These are phyloP conservation scores for Alternaria sp. DNA, from an alignment of 2,329 filamentous ascomycete species.

Conservation along the genomic window DNA sequence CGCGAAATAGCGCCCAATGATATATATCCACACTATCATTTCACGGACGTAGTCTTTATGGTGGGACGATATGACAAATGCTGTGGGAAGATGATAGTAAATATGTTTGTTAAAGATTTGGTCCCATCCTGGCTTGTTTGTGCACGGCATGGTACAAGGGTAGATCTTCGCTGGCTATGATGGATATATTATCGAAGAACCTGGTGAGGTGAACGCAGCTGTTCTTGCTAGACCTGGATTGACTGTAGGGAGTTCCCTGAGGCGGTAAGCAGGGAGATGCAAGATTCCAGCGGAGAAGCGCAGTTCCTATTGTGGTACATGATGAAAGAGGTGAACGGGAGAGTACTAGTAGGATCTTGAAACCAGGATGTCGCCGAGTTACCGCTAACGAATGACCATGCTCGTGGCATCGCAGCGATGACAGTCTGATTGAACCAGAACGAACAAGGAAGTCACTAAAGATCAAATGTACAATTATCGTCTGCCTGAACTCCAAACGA, in stretches of 20 bases:
- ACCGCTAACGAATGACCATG: not conserved
- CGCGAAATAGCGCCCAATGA: not conserved
- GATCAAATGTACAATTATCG: not conserved
- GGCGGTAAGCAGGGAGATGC: not conserved
- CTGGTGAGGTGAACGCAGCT: not conserved
- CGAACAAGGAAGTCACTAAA: not conserved
- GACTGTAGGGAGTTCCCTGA: not conserved
- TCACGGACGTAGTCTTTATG: not conserved
- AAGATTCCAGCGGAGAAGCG: not conserved
- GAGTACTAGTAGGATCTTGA: not conserved
- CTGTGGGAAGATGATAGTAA: not conserved
- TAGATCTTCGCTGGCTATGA: not conserved
- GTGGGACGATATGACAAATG: not conserved
- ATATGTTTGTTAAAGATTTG: not conserved
- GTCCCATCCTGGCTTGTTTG: not conserved
- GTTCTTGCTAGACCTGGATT: not conserved
- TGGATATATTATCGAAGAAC: not conserved
- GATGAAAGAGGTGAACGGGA: not conserved
- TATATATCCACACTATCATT: not conserved
- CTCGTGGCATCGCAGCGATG: not conserved
- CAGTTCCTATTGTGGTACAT: not conserved
- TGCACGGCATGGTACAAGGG: not conserved
- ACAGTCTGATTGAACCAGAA: not conserved
- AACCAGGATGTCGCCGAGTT: not conserved
- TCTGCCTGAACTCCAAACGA: not conserved